Base-by-base conservation (phyloP, 2,329 filamentous ascomycete genomes). In the Xylaria sp. region DNA sequence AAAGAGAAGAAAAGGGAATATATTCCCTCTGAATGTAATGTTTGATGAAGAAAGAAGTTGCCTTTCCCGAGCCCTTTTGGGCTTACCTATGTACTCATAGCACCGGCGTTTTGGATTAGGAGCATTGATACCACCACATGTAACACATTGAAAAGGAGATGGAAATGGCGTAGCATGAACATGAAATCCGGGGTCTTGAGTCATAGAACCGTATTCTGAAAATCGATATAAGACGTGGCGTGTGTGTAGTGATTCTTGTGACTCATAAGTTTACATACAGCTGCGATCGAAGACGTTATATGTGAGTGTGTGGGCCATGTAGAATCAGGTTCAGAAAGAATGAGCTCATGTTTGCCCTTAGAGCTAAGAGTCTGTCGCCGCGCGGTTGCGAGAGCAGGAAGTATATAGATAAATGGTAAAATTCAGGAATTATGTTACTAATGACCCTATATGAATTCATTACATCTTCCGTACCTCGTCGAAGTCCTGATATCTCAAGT, bases 81-180 rank as follows among this genome's bases (percentile, higher is more conserved):
- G 46, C 23, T 45, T 42, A 23, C 47, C 3, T n/a, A n/a, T n/a
- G n/a, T 33, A 17, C 42, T 15, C 53, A 62, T 47, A 57, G 57
- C 62, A 63, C 52, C 43, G 63, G 63, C 53, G 57, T 65, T 65
- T 61, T 65, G 63, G 65, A 63, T 21, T 65, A 61, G 11, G 47
- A 53, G 47, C 49, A 47, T 58, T 57, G 62, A 67, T 65, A 65
- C 63, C 63, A 65, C n/a, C 46, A 61, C 60, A 14, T 58, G 37
- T 58, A 45, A 33, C n/a, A 52, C 50, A 17, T 55, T 57, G 52
- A 59, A 57, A 56, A 59, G n/a, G 19, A 53, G 47, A 28, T n/a
- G 38, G 19, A 52, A 45, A 11, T 23, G 35, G 57, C 35, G 38
- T 19, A 38, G 38, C n/a, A 38, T 51, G 21, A 35, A 21, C 14